phyloP scores from a whole-genome alignment of 352 stramenopile genomes.

The Plasmopara halstedii region DNA sequence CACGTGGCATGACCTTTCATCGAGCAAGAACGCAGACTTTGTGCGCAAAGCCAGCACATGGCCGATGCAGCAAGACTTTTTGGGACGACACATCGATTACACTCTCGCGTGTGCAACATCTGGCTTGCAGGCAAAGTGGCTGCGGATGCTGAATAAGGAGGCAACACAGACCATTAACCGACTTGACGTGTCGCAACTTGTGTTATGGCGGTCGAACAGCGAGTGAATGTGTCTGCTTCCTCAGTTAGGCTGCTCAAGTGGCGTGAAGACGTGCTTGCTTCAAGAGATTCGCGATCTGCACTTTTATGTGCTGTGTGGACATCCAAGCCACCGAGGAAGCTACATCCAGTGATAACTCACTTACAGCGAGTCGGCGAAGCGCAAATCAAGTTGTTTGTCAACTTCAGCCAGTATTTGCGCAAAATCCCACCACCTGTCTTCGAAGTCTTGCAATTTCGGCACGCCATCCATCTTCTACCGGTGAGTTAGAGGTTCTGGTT shows the following conservation, averaged over 20 bases:
- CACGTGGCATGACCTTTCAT: neutral
- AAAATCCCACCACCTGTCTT: constrained; percentile 1
- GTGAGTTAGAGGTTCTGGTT: constrained; percentile 3
- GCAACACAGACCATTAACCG: neutral
- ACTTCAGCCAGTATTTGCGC: neutral
- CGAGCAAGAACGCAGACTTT: neutral
- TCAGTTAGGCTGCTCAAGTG: neutral
- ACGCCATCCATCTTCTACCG: constrained; percentile 3
- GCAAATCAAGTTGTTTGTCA: neutral
- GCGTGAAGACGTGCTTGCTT: neutral
- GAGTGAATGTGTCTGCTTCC: neutral
- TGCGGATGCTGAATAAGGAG: constrained; percentile 1
- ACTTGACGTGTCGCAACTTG: neutral
- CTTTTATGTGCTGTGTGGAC: neutral
- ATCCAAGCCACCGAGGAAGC: neutral
- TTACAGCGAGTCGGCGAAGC: neutral
- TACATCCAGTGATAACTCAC: constrained; percentile 1
- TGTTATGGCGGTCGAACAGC: neutral
- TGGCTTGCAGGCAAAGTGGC: neutral
- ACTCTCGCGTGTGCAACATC: neutral
- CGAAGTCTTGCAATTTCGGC: constrained; percentile 1
- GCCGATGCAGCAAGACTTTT: neutral
- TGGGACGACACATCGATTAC: neutral
- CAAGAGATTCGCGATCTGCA: neutral
- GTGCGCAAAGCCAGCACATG: neutral